Base-by-base conservation (phyloP, 2,329 filamentous ascomycete genomes). In the Sordariomycetes sp. region DNA sequence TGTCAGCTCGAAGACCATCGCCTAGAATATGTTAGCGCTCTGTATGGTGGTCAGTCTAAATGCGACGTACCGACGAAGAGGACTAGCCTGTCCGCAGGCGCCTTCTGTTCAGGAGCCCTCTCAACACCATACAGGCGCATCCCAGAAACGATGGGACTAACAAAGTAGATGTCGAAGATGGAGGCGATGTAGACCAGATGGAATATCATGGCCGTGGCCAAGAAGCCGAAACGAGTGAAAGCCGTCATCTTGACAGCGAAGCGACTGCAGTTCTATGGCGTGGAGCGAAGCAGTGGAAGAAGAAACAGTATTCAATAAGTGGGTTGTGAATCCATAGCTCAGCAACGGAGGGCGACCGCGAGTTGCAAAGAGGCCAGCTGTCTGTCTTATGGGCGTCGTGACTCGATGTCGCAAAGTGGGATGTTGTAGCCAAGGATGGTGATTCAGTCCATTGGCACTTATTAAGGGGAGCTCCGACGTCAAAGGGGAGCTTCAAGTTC, bases 121-220 rank as follows among this genome's bases (percentile, higher is more conserved):
- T 87, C 75, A 24, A 93, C 68, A 30, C 68, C 63, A 59, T 86
- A 88, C 39, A 87, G 73, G 50, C 74, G 77, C 92, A 98, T 98
- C 53, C 92, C 92, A 65, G 82, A 84, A 35, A 96, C 92, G 47
- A 98, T 92, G 16, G 92, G 92, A 55, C 87, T 95, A 53, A 95
- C 87, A 54, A 98, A 98, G 63, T 98, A 96, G 43, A 96, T 92
- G 58, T 95, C 88, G 63, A 98, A 98, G 51, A 96, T 96, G 39
- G 87, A 94, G 54, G 82, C 84, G 37, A 94, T 82, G 58, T 98
- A 98, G 44, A 94, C 75, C 35, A 96, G 58, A 61, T 98, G 93
- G 57, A 98, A 98, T 40, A 90, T 64, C 53, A 95, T 74, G 47
- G 92, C 92, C 54, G 94, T 75, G 54, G 82, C 79, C 58, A 96